Evolutionary conservation across 140 eudicot genomes (phyloP).

Genomic region (Erigeron philadelphicus): DNA sequence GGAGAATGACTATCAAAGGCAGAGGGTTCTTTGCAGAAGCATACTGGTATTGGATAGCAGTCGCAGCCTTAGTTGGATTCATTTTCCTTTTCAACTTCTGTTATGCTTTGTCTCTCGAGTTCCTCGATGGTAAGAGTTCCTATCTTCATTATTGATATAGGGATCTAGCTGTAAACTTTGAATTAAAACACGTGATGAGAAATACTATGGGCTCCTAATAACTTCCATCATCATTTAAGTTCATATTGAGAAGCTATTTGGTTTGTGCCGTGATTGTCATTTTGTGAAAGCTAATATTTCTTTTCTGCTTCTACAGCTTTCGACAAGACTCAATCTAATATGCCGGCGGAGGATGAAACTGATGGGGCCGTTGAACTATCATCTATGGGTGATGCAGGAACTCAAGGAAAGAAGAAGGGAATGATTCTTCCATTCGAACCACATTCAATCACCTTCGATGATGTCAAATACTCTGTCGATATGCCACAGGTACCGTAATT

Average conservation of each 20-base stretch:
- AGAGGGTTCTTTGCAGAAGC: slow-evolving; percentile 51
- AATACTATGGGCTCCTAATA: no score
- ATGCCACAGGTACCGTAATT: slow-evolving; percentile 57
- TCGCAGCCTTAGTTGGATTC: slow-evolving; percentile 43
- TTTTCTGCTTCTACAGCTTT: no score
- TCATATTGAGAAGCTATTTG: no score
- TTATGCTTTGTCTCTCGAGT: slow-evolving; percentile 36
- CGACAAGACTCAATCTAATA: slow-evolving; percentile 27
- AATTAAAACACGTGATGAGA: no score
- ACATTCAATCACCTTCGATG: slow-evolving; percentile 61
- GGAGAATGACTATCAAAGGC: neutral
- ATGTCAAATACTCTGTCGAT: slow-evolving; percentile 69
- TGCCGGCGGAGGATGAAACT: slow-evolving; percentile 24
- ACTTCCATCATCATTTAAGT: no score
- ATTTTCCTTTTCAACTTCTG: slow-evolving; percentile 31
- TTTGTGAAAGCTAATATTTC: no score
- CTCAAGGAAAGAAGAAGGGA: slow-evolving; percentile 45
- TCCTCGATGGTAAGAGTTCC: slow-evolving; percentile 33
- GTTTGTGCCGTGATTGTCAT: no score
- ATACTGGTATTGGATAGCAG: slow-evolving; percentile 60
- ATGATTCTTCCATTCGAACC: slow-evolving; percentile 88
- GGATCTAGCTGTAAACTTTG: no score
- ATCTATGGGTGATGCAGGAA: slow-evolving; percentile 26
- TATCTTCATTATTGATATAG: no score
- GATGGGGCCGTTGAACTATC: slow-evolving; percentile 30